Evolutionary conservation across 2,329 filamentous ascomycete species (phyloP).

Genomic region (Hypomyces rosellus): DNA sequence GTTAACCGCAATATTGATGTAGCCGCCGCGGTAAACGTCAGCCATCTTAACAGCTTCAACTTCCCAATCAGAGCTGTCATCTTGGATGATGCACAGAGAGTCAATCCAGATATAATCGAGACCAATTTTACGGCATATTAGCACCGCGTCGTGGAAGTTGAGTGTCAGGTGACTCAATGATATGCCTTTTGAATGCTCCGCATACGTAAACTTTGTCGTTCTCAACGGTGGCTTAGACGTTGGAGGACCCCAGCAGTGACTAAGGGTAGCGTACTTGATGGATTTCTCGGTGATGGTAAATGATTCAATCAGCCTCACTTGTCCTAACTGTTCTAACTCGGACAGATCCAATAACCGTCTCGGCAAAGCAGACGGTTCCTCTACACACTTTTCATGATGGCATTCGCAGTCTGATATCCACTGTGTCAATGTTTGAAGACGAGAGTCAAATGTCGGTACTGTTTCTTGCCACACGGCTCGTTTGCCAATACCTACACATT

Average conservation of each 20-base stretch:
- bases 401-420: neutral
- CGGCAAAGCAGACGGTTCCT: neutral
- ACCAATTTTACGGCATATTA: conserved; percentile 11
- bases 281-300: neutral
- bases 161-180: conserved; percentile 4
- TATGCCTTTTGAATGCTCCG: neutral
- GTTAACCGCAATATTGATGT: conserved; percentile 4
- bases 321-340: neutral
- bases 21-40: conserved; percentile 12
- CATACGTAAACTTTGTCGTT: neutral
- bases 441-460: neutral
- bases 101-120: conserved; percentile 22
- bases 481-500: neutral
- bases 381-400: neutral
- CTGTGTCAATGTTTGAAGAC: neutral
- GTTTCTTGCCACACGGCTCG: neutral
- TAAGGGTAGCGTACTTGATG: conserved; percentile 4
- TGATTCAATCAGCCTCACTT: neutral
- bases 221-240: neutral
- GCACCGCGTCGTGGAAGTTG: conserved; percentile 17
- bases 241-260: conserved; percentile 11
- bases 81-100: conserved; percentile 21
- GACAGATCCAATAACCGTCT: neutral
- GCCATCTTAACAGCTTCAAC: conserved; percentile 12
- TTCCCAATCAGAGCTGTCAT: conserved; percentile 14